phyloP scores from a whole-genome alignment of 148 eudicot genomes.

The Pharnaceum exiguum region DNA sequence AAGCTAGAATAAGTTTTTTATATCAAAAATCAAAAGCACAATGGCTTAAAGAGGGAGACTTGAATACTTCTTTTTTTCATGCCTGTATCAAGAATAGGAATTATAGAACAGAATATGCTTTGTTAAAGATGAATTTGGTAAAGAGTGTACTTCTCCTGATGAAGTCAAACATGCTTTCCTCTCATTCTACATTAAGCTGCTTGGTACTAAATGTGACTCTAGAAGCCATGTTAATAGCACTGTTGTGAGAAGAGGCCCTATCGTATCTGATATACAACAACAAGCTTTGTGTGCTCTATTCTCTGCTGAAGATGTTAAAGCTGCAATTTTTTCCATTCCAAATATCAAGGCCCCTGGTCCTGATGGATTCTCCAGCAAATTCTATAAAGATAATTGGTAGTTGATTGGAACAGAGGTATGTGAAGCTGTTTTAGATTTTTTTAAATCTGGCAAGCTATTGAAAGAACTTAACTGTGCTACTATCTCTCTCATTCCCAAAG shows the following conservation, averaged over 20 bases:
- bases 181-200: no score
- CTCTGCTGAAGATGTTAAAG: neutral
- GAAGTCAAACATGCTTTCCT: neutral
- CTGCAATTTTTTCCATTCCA: no score
- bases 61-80: neutral
- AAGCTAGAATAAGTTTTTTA: no score
- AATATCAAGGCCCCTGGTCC: no score
- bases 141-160: neutral
- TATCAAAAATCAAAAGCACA: neutral
- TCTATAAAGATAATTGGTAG: no score
- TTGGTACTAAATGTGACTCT: neutral
- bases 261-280: neutral
- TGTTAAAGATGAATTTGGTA: neutral
- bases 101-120: neutral
- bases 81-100: neutral
- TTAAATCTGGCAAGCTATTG: no score
- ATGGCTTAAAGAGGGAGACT: neutral
- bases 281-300: neutral
- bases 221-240: neutral
- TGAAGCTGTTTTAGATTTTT: no score
- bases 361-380: no score
- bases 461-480: no score
- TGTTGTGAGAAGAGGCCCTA: neutral
- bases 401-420: no score
- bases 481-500: no score